These are phyloP conservation scores for Cladosporium velox DNA, from an alignment of 2,329 filamentous ascomycete species.

Conservation along the genomic window DNA sequence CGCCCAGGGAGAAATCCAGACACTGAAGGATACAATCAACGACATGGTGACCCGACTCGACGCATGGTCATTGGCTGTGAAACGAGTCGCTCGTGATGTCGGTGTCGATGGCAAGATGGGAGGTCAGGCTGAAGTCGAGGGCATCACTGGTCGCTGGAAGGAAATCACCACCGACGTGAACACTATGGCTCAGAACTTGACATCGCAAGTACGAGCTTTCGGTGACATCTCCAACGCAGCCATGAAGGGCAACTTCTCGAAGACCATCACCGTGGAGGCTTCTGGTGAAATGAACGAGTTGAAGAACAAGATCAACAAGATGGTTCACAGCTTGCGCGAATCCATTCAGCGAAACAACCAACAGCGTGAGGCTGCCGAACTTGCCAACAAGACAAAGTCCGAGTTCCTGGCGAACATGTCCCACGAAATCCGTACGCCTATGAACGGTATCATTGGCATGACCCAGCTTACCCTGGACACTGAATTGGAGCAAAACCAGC, in stretches of 20 bases:
- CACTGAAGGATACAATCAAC: slow-evolving; percentile 95
- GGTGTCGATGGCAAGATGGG: slow-evolving; percentile 98
- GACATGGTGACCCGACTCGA: slow-evolving; percentile 97
- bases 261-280: slow-evolving; percentile 93
- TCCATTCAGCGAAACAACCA: slow-evolving; percentile 96
- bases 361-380: slow-evolving; percentile 90
- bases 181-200: slow-evolving; percentile 81
- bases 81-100: slow-evolving; percentile 93
- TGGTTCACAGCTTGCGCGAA: slow-evolving; percentile 94
- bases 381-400: slow-evolving; percentile 97
- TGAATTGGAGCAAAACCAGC: slow-evolving; percentile 87
- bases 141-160: slow-evolving; percentile 93
- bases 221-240: slow-evolving; percentile 98
- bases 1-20: slow-evolving; percentile 90
- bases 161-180: slow-evolving; percentile 98
- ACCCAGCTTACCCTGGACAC: slow-evolving; percentile 95
- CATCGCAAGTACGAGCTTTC: slow-evolving; percentile 95
- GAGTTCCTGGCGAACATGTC: slow-evolving; percentile 99
- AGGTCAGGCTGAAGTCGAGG: slow-evolving; percentile 90
- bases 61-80: slow-evolving; percentile 94
- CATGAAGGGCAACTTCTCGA: slow-evolving; percentile 95
- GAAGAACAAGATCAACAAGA: slow-evolving; percentile 98
- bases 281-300: slow-evolving; percentile 99
- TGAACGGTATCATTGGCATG: slow-evolving; percentile 98
- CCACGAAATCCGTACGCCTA: slow-evolving; percentile 95